Evolutionary conservation across 163 green algal genomes (phyloP), one percentile per base, ranked within the genome.

Genomic region (Scenedesmus sp.): DNA sequence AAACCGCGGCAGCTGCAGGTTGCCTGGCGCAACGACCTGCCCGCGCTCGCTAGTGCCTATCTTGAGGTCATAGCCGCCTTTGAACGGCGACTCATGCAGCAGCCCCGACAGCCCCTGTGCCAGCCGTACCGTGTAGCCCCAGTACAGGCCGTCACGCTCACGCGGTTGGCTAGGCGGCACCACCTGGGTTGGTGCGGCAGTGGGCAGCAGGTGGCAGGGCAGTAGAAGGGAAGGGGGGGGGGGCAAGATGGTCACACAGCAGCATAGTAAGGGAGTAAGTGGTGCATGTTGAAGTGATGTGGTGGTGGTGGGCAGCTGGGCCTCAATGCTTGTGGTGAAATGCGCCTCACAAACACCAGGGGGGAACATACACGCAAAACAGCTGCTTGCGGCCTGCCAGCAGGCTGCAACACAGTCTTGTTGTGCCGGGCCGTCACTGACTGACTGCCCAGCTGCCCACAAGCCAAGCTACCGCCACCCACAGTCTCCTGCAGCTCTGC

Each of bases 111-210:
- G 89, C 30, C 93, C 94, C 49, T 90, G 76, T 0, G 96, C 96
- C 0, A 99, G 84, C n/a, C 97, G 95, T 15, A 96, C 95, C 33
- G 92, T 93, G 95, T 98, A 99, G 72, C 97, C 97, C 98, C 98
- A 99, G 89, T 99, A 98, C 24, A 95, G 86, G 1, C 97, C 97
- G 16, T 81, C 78, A 43, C 87, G 35, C 68, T 95, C 90, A 0
- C 95, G 93, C 0, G 97, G 97, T 43, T 94, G 93, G 20, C 56
- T 87, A 0, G 96, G 96, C 0, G 93, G 81, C 46, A 94, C 93
- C 0, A 92, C 89, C 80, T 94, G 85, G n/a, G n/a, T n/a, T 37
- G 24, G 24, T 24, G 6, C 7, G 20, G 12, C 26, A 35, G 10
- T 12, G 2, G 6, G 72, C 37, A 72, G 70, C 70, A 81, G 6